Percentiles rank a stretch among this genome's conserved stretches.
phyloP scores from a whole-genome alignment of 345 rosid species.

The Sonneratia alba region DNA sequence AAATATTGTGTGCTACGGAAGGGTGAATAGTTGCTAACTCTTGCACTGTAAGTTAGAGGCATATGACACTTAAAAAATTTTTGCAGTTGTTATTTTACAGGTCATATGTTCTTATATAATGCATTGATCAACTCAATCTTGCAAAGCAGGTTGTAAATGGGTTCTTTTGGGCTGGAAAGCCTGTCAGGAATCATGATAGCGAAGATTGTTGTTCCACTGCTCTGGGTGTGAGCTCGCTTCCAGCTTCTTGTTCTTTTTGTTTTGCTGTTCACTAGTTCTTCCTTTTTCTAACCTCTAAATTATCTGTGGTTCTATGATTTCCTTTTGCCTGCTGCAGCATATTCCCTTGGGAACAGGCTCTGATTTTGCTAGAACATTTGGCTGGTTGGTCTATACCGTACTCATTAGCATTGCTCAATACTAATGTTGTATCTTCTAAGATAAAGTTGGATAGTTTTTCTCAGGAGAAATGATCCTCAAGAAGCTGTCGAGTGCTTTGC shows the following conservation, averaged over 20 bases:
- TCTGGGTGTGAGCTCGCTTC: slow-evolving; percentile 52
- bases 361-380: slow-evolving; percentile 87
- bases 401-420: slow-evolving; percentile 5
- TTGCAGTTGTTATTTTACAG: neutral
- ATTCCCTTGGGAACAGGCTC: slow-evolving; percentile 96
- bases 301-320: slow-evolving; percentile 6
- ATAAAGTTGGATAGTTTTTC: slow-evolving; percentile 7
- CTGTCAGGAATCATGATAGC: slow-evolving; percentile 33
- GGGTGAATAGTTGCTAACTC: neutral
- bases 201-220: slow-evolving; percentile 59
- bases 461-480: slow-evolving; percentile 76
- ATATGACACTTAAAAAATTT: neutral
- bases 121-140: neutral
- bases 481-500: slow-evolving; percentile 81
- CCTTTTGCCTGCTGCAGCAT: slow-evolving; percentile 39
- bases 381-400: slow-evolving; percentile 61
- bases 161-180: slow-evolving; percentile 81
- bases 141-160: slow-evolving; percentile 76
- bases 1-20: neutral
- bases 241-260: slow-evolving; percentile 3
- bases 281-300: neutral
- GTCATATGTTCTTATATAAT: neutral
- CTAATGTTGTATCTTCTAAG: neutral
- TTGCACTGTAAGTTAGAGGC: neutral
- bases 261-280: neutral